Conservation (phyloP, 768 basidiomycete genomes). For the Russula vinacea region DNA sequence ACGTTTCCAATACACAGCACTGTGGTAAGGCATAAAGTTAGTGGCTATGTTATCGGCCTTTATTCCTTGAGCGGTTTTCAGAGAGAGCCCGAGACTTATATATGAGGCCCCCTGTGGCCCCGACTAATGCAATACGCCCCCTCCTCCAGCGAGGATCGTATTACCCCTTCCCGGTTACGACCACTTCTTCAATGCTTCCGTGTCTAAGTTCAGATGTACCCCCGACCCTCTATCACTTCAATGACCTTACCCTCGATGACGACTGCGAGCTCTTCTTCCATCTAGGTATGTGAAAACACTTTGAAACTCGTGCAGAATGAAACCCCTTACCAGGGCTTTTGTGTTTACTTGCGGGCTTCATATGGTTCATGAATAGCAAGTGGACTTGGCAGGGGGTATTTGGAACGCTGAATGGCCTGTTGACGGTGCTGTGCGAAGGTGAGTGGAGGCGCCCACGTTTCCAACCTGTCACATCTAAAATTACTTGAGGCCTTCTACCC, state of each 20-base stretch:
- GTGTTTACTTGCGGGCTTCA: constrained; percentile 17
- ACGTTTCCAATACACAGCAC: constrained; percentile 6
- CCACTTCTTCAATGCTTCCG: background rate
- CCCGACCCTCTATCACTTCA: constrained; percentile 7
- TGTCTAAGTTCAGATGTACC: constrained; percentile 1
- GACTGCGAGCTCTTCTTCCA: constrained; percentile 17
- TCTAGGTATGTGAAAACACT: constrained; percentile 12
- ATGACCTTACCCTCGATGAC: constrained; percentile 18
- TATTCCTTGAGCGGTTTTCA: constrained; percentile 1
- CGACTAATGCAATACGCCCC: background rate
- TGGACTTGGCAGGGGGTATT: constrained; percentile 19
- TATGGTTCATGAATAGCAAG: constrained; percentile 27
- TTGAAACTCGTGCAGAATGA: background rate
- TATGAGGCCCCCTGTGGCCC: constrained; percentile 18
- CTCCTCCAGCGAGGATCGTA: background rate
- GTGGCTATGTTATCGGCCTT: constrained; percentile 14
- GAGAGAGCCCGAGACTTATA: constrained; percentile 11
- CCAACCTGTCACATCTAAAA: background rate
- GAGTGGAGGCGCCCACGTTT: background rate
- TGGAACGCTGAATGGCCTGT: background rate
- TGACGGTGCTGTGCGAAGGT: constrained; percentile 18
- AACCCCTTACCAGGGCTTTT: constrained; percentile 12
- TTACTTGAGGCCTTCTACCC: constrained; percentile 19
- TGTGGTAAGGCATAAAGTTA: constrained; percentile 10
- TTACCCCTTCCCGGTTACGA: background rate